Conservation (phyloP, 2,329 filamentous ascomycete species). For the Fusarium poae region DNA sequence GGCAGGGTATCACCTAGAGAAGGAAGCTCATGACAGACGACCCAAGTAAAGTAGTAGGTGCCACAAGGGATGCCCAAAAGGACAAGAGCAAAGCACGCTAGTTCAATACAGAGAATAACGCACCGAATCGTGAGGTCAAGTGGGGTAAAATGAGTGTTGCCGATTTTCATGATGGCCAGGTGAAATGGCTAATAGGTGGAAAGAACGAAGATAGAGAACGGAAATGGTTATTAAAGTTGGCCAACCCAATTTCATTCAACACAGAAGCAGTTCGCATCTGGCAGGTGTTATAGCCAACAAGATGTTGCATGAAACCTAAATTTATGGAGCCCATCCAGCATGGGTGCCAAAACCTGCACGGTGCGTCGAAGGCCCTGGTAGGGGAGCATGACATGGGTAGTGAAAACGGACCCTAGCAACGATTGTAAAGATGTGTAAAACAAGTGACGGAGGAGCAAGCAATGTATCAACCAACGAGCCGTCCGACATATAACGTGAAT, state of each 20-base stretch:
- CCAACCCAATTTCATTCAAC: too few species aligned
- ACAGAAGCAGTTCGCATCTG: too few species aligned
- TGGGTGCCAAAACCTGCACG: not conserved
- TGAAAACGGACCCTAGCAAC: not conserved
- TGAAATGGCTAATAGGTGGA: not conserved
- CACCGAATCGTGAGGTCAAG: not conserved
- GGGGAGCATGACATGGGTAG: not conserved
- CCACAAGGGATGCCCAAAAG: not conserved
- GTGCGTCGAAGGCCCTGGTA: too few species aligned
- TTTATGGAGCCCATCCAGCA: not conserved
- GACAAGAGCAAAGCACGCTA: not conserved
- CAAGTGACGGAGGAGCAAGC: not conserved
- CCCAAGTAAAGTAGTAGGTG: not conserved
- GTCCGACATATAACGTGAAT: not conserved
- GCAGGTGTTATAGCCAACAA: not conserved
- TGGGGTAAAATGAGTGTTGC: not conserved
- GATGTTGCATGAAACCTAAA: not conserved
- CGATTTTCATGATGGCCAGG: not conserved
- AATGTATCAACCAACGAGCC: not conserved
- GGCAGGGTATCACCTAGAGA: not conserved
- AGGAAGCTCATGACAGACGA: not conserved
- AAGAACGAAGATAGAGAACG: not conserved
- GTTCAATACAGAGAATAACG: not conserved
- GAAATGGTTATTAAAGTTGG: not conserved
- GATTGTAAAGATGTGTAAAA: not conserved